Base-by-base conservation (phyloP, 2,329 filamentous ascomycete species). In the Neofusicoccum laricinum region DNA sequence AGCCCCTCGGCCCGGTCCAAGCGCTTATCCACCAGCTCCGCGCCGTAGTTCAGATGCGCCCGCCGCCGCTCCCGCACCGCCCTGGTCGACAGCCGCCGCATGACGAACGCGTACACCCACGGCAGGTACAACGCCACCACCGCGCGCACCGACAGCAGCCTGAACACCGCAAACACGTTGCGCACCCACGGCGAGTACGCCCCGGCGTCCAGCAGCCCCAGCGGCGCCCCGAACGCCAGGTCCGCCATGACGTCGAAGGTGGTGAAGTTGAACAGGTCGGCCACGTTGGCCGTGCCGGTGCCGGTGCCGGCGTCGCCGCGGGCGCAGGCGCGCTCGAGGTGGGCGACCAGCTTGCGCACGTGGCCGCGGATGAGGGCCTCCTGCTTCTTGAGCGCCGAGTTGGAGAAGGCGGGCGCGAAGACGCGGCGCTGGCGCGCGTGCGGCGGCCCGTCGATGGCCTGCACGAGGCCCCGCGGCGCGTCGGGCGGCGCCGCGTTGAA, bases 341-440 rank as follows among this genome's bases (percentile, higher is more conserved):
- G 70, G 17, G 75, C 69, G 30, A 82, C 71, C 25, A 82, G 73
- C 8, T 79, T 67, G 48, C 71, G 61, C 77, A 77, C 1, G 63
- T 53, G 45, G 71, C 68, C 66, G 53, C 72, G 67, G 59, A 80
- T 64, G 67, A 73, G 65, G 5, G 67, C 49, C 58, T 73, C 70
- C 64, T 77, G 74, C 36, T 69, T 67, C 34, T 68, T 67, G 17
- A 77, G 58, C 0, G 71, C 72, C 43, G 69, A 69, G 36, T 74
- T 67, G 4, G 71, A 71, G 66, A 77, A 76, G 4, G 71, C 71
- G 48, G 74, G 68, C 1, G 73, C 69, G 2, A 80, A 71, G 6
- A 77, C 69, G 36, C 77, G 71, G 43, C 79, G 70, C 62, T 74
- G 73, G 32, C 78, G 71, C 5, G 73, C 71, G 68, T 81, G 78